A percentile compares a stretch with the other conserved stretches of the same genome.
Conservation (phyloP, 1,139 yeast species). For the Kurtzmaniella natalensis region DNA sequence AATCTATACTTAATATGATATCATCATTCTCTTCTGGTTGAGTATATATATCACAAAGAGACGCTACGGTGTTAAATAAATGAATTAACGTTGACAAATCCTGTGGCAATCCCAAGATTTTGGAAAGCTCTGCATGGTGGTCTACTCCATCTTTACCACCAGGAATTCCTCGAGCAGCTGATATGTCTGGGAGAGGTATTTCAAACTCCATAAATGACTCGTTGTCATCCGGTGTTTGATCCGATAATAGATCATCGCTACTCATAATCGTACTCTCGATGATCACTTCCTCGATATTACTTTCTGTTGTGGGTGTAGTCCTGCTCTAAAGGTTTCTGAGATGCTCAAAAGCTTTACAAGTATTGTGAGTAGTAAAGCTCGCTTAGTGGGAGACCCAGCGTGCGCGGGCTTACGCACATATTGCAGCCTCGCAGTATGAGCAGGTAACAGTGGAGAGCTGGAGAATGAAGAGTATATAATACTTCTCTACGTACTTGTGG, state of each 20-base stretch:
- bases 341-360: no score
- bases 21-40: conserved; percentile 63
- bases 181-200: conserved; percentile 17
- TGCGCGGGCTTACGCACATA: no score
- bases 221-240: background rate
- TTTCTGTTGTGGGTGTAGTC: no score
- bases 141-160: conserved; percentile 12
- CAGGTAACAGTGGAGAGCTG: no score
- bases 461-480: no score
- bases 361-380: no score
- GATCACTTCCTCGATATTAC: no score
- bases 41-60: conserved; percentile 61
- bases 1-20: conserved; percentile 49
- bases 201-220: conserved; percentile 19
- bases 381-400: no score
- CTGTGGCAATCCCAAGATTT: conserved; percentile 16
- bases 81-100: conserved; percentile 12
- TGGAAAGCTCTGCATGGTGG: conserved; percentile 19
- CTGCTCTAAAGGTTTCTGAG: no score
- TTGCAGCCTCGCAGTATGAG: no score
- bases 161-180: background rate
- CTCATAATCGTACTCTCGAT: no score
- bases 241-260: conserved; percentile 3
- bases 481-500: no score
- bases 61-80: conserved; percentile 30